Evolutionary conservation across 306 rosid genomes (phyloP), one percentile per base, ranked within the genome.

Genomic region (Gillenia trifoliata): DNA sequence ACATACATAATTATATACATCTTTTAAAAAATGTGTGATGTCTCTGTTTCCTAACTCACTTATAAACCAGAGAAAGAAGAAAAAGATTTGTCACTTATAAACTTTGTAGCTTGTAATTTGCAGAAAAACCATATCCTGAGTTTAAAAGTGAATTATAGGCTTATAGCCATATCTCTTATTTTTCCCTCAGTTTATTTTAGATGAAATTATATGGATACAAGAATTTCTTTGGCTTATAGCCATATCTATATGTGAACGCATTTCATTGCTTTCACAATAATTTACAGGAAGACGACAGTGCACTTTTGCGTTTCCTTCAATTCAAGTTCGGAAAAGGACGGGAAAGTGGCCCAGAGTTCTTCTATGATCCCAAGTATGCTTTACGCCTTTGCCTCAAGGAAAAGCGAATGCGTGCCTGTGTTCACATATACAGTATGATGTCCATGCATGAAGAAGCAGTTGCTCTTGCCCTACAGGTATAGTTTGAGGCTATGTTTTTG

Each of bases 371-470:
- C 26, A 94, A 94, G 87, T 94, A 91, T 82, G 99, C 99, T 49
- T 79, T 94, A 49, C 97, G 97, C 79, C 97, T 94, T 81, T 92
- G 97, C 88, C 96, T 94, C 75, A 92, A 94, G 91, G 97, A 90
- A 81, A 94, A 90, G 82, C 83, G 97, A 83, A 94, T 94, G 93
- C 97, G 96, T 67, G 99, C 99, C 59, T 94, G 99, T 82, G 94
- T 94, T 81, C 99, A 94, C 87, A 94, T 94, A 84, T 94, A 92
- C 86, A 91, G 99, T 83, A 92, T 92, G 99, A 92, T 94, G 96
- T 89, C 95, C 72, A 94, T 94, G 99, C 97, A 94, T 80, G 99
- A 94, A 85, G 99, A 94, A 88, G 96, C 96, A 65, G 99, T 94
- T 86, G 99, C 99, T 63, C 97, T 94, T 82, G 96, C 97, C 76